Conservation (phyloP, 2,329 filamentous ascomycete species). For the Fusarium globosum region DNA sequence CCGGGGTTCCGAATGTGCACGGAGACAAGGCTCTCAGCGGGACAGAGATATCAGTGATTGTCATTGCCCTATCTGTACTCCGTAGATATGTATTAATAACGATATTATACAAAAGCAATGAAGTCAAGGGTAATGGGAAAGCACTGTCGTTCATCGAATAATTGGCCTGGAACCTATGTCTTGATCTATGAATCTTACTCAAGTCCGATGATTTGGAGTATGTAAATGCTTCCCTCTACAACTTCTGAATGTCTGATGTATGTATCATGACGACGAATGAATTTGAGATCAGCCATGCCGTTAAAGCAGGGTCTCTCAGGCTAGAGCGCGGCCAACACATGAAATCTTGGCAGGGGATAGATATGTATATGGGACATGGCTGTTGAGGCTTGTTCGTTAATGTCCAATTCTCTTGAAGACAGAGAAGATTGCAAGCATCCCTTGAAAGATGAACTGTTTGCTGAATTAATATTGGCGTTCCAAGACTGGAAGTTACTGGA, state of each 20-base stretch:
- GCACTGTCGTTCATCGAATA: neutral
- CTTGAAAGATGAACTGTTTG: neutral
- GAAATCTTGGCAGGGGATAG: constrained; percentile 31
- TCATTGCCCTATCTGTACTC: neutral
- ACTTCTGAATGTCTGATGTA: constrained; percentile 5
- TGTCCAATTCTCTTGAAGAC: neutral
- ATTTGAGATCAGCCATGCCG: constrained; percentile 11
- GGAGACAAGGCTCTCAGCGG: constrained; percentile 4
- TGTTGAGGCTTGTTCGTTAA: constrained; percentile 12
- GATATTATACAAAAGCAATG: neutral
- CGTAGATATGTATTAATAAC: neutral
- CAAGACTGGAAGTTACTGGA: neutral
- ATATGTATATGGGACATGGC: constrained; percentile 18
- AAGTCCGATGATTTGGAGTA: neutral
- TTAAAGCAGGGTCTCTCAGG: constrained; percentile 2
- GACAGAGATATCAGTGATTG: constrained; percentile 2
- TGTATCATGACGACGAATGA: constrained; percentile 13
- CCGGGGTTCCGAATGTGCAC: constrained; percentile 16
- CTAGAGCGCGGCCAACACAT: constrained; percentile 2
- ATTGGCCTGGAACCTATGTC: neutral
- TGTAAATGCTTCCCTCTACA: neutral
- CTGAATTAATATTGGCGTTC: neutral
- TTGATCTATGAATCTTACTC: neutral
- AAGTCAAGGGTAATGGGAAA: constrained; percentile 5
- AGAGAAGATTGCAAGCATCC: neutral